Evolutionary conservation across 768 basidiomycete species (phyloP).

Genomic region (Boletus sp.): DNA sequence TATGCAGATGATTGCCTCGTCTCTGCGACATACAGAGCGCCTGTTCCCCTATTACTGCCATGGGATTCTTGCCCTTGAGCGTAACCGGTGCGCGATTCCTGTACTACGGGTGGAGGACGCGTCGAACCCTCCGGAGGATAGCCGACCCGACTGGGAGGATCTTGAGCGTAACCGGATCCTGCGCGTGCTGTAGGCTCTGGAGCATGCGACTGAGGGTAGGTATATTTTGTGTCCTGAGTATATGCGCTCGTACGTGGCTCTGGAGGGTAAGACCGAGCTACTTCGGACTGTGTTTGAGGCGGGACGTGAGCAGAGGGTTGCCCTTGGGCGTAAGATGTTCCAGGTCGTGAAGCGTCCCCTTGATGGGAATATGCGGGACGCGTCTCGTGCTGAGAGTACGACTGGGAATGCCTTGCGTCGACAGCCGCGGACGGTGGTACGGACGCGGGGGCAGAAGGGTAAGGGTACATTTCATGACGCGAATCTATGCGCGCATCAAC

Average conservation of each 20-base stretch:
- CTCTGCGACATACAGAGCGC: slow-evolving; percentile 13
- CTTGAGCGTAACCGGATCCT: slow-evolving; percentile 12
- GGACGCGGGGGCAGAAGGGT: slow-evolving; percentile 12
- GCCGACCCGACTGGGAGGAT: slow-evolving; percentile 11
- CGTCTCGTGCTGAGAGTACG: slow-evolving; percentile 21
- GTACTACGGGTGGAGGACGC: slow-evolving; percentile 9
- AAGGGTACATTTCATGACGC: slow-evolving; percentile 25
- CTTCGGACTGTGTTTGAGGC: slow-evolving; percentile 14
- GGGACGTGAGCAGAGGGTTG: slow-evolving; percentile 12
- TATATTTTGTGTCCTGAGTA: slow-evolving; percentile 22
- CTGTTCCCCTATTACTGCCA: slow-evolving; percentile 2
- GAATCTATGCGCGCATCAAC: slow-evolving; percentile 24
- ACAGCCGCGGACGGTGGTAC: slow-evolving; percentile 13
- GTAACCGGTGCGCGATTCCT: slow-evolving; percentile 19
- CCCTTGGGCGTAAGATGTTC: slow-evolving; percentile 17
- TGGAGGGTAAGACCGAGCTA: slow-evolving; percentile 14
- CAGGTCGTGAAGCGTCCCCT: slow-evolving; percentile 17
- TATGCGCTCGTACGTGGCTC: slow-evolving; percentile 22
- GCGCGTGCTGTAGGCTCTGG: slow-evolving; percentile 16
- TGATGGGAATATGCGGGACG: slow-evolving; percentile 21
- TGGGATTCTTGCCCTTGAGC: slow-evolving; percentile 20
- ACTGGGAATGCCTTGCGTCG: slow-evolving; percentile 21
- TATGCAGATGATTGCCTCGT: slow-evolving; percentile 22
- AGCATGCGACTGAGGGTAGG: slow-evolving; percentile 20
- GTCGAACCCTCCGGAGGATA: slow-evolving; percentile 16